Percentiles rank a stretch among this genome's conserved stretches.
phyloP scores from a whole-genome alignment of 306 rosid species.

The Castanopsis chinensis region DNA sequence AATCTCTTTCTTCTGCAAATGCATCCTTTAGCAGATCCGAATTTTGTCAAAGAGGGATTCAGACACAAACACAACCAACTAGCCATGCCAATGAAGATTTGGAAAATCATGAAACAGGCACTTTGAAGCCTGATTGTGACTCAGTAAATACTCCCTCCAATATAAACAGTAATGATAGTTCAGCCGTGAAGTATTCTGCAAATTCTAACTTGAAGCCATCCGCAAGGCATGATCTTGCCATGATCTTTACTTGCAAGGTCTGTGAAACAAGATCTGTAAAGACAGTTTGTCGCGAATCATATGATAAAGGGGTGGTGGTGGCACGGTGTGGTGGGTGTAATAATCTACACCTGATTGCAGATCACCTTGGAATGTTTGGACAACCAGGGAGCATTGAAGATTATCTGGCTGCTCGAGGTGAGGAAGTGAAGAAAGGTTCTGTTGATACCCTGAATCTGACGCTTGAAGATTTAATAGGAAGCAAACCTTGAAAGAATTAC shows the following conservation, averaged over 20 bases:
- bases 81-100: conserved; percentile 37
- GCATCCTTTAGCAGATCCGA: conserved; percentile 35
- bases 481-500: conserved; percentile 29
- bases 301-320: conserved; percentile 86
- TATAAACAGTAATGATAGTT: conserved; percentile 11
- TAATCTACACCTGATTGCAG: conserved; percentile 81
- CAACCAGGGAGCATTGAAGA: conserved; percentile 74
- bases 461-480: conserved; percentile 74
- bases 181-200: conserved; percentile 41
- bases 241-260: conserved; percentile 90
- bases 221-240: conserved; percentile 89
- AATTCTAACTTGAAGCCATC: conserved; percentile 59
- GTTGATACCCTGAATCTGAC: conserved; percentile 72
- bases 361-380: conserved; percentile 89
- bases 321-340: conserved; percentile 82
- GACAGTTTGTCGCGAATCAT: conserved; percentile 70
- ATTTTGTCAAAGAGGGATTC: conserved; percentile 35
- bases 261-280: conserved; percentile 88
- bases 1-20: conserved; percentile 29
- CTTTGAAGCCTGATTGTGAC: conserved; percentile 17
- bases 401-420: conserved; percentile 77
- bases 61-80: conserved; percentile 32
- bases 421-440: conserved; percentile 70
- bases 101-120: conserved; percentile 26
- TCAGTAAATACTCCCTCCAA: conserved; percentile 23